phyloP scores from a whole-genome alignment of 2,329 filamentous ascomycete species.

The Penicillium sp. region DNA sequence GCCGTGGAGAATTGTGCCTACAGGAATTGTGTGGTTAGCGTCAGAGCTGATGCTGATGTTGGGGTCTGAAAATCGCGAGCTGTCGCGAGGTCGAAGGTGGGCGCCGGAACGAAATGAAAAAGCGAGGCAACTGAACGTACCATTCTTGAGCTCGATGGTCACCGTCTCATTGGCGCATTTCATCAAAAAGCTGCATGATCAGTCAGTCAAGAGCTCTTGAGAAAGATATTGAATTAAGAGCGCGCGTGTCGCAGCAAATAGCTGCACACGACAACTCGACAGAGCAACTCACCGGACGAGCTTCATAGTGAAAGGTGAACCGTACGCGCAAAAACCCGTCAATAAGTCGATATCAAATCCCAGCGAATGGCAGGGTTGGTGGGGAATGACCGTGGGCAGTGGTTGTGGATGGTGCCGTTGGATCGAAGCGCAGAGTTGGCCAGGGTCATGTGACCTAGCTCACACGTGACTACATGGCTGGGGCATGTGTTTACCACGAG shows the following conservation, averaged over 20 bases:
- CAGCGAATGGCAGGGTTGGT: slow-evolving; percentile 14
- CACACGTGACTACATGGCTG: slow-evolving; percentile 8
- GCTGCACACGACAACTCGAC: background rate
- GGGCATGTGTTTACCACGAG: too few species aligned
- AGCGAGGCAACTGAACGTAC: slow-evolving; percentile 50
- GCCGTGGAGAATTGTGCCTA: slow-evolving; percentile 93
- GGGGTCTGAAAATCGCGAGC: background rate
- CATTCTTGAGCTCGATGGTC: slow-evolving; percentile 98
- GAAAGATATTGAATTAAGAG: slow-evolving; percentile 13
- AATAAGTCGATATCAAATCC: slow-evolving; percentile 1
- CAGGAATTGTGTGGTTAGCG: slow-evolving; percentile 6
- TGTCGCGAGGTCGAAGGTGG: background rate
- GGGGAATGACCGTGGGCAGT: slow-evolving; percentile 12
- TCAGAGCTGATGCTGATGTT: background rate
- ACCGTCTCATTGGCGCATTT: slow-evolving; percentile 99
- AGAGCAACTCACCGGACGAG: slow-evolving; percentile 77
- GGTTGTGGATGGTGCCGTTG: slow-evolving; percentile 23
- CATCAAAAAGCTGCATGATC: slow-evolving; percentile 81
- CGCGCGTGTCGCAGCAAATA: slow-evolving; percentile 15
- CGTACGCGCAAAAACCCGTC: background rate
- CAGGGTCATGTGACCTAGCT: slow-evolving; percentile 11
- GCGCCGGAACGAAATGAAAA: background rate
- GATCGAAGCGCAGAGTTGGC: slow-evolving; percentile 25
- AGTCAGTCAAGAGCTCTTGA: slow-evolving; percentile 20
- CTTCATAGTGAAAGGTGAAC: slow-evolving; percentile 70